These are phyloP conservation scores for Fusarium dimerum DNA, from an alignment of 2,329 filamentous ascomycete genomes.

Conservation along the genomic window DNA sequence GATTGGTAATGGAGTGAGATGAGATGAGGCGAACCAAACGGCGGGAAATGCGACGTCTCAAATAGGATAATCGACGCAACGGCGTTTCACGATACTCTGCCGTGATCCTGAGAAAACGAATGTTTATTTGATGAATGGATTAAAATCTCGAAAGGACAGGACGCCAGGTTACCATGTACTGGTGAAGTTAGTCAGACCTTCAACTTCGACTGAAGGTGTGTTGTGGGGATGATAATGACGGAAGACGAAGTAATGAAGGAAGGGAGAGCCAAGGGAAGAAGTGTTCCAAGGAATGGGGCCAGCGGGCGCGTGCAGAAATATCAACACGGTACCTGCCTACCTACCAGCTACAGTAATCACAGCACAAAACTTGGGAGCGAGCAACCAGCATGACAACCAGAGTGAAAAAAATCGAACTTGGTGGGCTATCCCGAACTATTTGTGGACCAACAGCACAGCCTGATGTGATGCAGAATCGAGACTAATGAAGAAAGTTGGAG, in stretches of 20 bases:
- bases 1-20: conserved; percentile 1
- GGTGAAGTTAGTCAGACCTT: too few species aligned
- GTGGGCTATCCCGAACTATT: conserved; percentile 15
- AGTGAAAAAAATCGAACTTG: background rate
- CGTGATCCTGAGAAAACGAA: conserved; percentile 1
- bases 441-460: conserved; percentile 8
- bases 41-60: background rate
- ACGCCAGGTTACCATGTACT: conserved; percentile 27
- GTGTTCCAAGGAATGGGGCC: background rate
- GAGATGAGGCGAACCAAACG: background rate
- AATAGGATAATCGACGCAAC: background rate
- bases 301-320: background rate
- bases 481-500: conserved; percentile 9
- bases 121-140: conserved; percentile 24
- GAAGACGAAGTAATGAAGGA: background rate
- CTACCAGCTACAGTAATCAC: too few species aligned
- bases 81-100: background rate
- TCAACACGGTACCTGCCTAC: too few species aligned
- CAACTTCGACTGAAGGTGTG: conserved; percentile 15
- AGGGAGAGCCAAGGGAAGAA: background rate
- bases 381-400: background rate
- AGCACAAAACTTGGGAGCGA: too few species aligned
- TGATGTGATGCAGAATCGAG: background rate
- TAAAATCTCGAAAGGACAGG: conserved; percentile 13
- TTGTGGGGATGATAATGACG: conserved; percentile 16